Base-by-base conservation (phyloP, 441 rosid genomes). In the Biscutella laevigata region DNA sequence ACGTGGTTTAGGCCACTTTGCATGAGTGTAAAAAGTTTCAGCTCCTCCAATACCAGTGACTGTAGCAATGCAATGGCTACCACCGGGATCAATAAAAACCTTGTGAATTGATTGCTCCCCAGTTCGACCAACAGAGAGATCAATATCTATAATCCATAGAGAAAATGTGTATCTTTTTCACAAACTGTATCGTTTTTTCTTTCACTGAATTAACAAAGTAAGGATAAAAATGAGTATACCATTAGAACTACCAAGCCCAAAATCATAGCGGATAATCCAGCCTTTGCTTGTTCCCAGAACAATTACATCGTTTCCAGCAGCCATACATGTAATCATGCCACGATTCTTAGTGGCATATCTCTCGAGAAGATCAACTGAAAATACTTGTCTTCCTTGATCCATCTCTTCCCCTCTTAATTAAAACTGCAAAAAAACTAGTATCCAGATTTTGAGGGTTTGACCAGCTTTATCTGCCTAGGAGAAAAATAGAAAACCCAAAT, bases 41-140 rank as follows among this genome's bases (percentile, higher is more conserved):
- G 95, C 83, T 47, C 96, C 96, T 24, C 90, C 96, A 59, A 61
- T 64, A 17, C 96, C 99, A 58, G 73, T 71, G 0, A 94, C 79
- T 4, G 91, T 84, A 37, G 95, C 88, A 62, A 94, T 75, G 59
- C 97, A 94, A 36, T 94, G 99, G 69, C 95, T 82, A 22, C 99
- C 99, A 5, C 97, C 96, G 48, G 99, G 99, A 74, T 94, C 97
- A 49, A 89, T 91, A 68, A 89, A 94, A 61, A 86, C 95, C 72
- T 78, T 78, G 70, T 83, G 97, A 53, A 94, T 73, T 1, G 90
- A 81, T 73, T 82, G 97, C 70, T 94, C 97, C 30, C 96, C 99
- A 46, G 80, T 71, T 64, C 97, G 72, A 42, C 91, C 96, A 35
- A 43, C 84, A 22, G 94, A 83, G 20, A 94, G 84, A 83, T 94